Evolutionary conservation across 2,329 filamentous ascomycete genomes (phyloP).

Genomic region (Monosporascus sp.): DNA sequence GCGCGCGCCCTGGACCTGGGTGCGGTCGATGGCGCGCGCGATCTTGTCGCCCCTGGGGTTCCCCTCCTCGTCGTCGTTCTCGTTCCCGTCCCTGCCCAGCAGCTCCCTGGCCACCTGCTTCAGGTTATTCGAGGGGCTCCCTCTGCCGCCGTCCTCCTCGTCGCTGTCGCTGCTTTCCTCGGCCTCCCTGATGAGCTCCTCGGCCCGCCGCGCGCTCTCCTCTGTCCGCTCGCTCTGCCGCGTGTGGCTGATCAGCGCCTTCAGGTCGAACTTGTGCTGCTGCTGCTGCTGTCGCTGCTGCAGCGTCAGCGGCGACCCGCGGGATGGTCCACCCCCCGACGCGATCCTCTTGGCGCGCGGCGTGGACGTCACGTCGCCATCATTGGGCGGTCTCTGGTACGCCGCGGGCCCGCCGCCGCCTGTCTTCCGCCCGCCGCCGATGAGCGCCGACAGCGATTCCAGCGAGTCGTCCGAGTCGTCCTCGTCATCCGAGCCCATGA

Average conservation of each 20-base stretch:
- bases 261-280: conserved; percentile 56
- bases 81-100: conserved; percentile 15
- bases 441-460: conserved; percentile 48
- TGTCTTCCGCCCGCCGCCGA: conserved; percentile 27
- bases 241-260: conserved; percentile 54
- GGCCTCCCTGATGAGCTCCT: conserved; percentile 23
- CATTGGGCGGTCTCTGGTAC: conserved; percentile 11
- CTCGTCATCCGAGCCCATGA: conserved; percentile 70
- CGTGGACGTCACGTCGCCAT: conserved; percentile 24
- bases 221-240: conserved; percentile 54
- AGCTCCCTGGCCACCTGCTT: conserved; percentile 40
- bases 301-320: conserved; percentile 42
- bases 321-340: conserved; percentile 20
- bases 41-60: conserved; percentile 28
- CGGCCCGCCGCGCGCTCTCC: conserved; percentile 44
- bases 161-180: conserved; percentile 11
- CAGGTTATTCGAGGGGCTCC: conserved; percentile 26
- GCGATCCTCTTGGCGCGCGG: conserved; percentile 44
- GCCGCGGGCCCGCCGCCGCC: conserved; percentile 9
- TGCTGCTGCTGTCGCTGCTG: conserved; percentile 21
- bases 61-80: conserved; percentile 5
- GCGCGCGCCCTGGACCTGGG: conserved; percentile 32
- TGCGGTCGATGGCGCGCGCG: conserved; percentile 43
- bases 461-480: conserved; percentile 52
- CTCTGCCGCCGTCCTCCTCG: conserved; percentile 15